Base-by-base conservation (phyloP, 1,284 basidiomycete genomes). In the Puccinia brachypodii region DNA sequence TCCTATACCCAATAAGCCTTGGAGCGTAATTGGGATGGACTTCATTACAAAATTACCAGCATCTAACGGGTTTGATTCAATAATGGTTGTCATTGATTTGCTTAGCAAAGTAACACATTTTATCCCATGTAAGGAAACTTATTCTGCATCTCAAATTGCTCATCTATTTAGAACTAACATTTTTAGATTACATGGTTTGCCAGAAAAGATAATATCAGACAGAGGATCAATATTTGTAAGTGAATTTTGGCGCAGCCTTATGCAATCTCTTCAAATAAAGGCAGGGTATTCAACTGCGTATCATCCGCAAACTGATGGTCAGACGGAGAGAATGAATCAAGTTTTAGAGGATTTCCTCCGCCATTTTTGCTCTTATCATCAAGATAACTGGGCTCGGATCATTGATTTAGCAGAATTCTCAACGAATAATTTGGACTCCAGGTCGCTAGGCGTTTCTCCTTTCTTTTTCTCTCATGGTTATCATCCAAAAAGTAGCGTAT, bases 341-440 rank as follows among this genome's bases (percentile, higher is more conserved):
- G 3, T 62, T 14, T 22, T 76, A 13, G 73, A 76, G 68, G 71
- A 38, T 80, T 83, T 80, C 42, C 80, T 85, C 14, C 83, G 84
- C 2, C 28, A 38, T 56, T 85, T 82, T 73, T 56, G 36, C 19
- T 22, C 72, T 14, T 75, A 84, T 58, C 0, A 81, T 6, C 81
- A 83, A 44, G 66, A 83, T 28, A 76, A 85, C 69, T 87, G 85
- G 86, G 25, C 16, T 11, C 62, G 83, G 1, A 83, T 81, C 73
- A 76, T 87, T 9, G 77, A 83, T 1, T 56, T 83, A 0, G 84
- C 86, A 0, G 85, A 88, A 62, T 88, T 88, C 53, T 47, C 85
- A 0, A 83, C 85, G 73, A 87, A 87, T 83, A 85, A 87, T 66
- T n/a, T n/a, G n/a, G n/a, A n/a, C n/a, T n/a, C n/a, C n/a, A n/a